Conservation (phyloP, 305 asterid genomes). For the Fraxinus ornus region DNA sequence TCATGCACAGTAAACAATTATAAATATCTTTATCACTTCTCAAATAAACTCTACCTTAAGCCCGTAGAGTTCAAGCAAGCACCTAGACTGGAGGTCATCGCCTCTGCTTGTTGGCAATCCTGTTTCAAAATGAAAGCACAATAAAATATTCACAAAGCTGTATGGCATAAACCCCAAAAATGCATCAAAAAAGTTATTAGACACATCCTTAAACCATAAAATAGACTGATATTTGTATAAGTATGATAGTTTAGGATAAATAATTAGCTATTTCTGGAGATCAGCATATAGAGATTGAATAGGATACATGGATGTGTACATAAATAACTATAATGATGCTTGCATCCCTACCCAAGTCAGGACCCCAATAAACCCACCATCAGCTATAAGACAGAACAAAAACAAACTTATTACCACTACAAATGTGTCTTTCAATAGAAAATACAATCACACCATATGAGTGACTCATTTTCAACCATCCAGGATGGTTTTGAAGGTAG, state of each 20-base stretch:
- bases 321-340: background rate
- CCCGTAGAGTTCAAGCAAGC: conserved; percentile 96
- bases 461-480: background rate
- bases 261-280: background rate
- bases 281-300: background rate
- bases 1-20: conserved; percentile 3
- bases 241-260: background rate
- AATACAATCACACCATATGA: background rate
- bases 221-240: background rate
- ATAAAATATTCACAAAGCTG: conserved; percentile 14
- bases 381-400: background rate
- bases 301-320: background rate
- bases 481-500: background rate
- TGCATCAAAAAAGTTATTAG: background rate
- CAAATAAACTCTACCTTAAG: conserved; percentile 66
- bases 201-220: background rate
- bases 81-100: conserved; percentile 94
- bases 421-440: background rate
- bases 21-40: background rate
- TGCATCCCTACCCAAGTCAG: conserved; percentile 1
- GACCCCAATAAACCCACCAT: background rate
- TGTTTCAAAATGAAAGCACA: conserved; percentile 39
- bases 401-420: background rate
- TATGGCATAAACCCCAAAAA: conserved; percentile 1
- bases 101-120: conserved; percentile 94